phyloP scores from a whole-genome alignment of 768 basidiomycete genomes.

The Panaeolus cyanescens region DNA sequence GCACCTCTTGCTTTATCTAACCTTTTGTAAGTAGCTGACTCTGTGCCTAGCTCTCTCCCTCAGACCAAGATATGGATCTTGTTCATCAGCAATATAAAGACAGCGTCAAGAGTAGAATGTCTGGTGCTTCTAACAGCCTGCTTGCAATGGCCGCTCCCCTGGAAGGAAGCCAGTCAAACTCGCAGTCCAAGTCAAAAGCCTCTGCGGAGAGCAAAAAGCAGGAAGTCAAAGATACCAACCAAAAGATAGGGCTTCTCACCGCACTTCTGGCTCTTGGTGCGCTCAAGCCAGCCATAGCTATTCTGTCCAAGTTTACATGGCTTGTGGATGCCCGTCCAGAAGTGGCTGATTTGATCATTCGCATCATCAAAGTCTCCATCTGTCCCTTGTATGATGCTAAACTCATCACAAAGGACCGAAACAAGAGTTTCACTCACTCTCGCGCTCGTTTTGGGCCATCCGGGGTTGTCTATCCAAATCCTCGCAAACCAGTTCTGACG shows the following conservation, averaged over 20 bases:
- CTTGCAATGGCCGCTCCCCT: conserved; percentile 87
- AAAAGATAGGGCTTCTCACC: conserved; percentile 76
- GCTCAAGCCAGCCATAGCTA: conserved; percentile 71
- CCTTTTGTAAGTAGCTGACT: not conserved
- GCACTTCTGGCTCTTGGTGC: conserved; percentile 90
- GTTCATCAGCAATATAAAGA: conserved; percentile 66
- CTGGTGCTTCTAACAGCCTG: conserved; percentile 70
- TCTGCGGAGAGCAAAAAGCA: conserved; percentile 46
- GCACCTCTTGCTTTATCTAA: conserved; percentile 21
- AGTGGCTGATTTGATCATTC: conserved; percentile 85
- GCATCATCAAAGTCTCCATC: conserved; percentile 70
- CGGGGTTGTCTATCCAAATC: conserved; percentile 51
- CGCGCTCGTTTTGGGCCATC: conserved; percentile 64
- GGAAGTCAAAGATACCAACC: conserved; percentile 56
- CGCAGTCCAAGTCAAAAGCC: conserved; percentile 39
- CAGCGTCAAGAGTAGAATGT: conserved; percentile 63
- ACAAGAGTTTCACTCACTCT: conserved; percentile 61
- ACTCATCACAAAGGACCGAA: conserved; percentile 59
- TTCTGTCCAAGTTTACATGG: conserved; percentile 86
- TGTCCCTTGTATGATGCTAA: conserved; percentile 62
- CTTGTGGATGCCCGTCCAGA: conserved; percentile 79
- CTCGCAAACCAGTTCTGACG: conserved; percentile 70
- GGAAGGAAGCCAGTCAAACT: conserved; percentile 47
- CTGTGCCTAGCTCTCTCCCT: conserved; percentile 40
- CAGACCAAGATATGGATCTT: conserved; percentile 74